These are phyloP conservation scores for Dictyostelium purpureum DNA, from an alignment of 78 protist species.

Conservation along the genomic window DNA sequence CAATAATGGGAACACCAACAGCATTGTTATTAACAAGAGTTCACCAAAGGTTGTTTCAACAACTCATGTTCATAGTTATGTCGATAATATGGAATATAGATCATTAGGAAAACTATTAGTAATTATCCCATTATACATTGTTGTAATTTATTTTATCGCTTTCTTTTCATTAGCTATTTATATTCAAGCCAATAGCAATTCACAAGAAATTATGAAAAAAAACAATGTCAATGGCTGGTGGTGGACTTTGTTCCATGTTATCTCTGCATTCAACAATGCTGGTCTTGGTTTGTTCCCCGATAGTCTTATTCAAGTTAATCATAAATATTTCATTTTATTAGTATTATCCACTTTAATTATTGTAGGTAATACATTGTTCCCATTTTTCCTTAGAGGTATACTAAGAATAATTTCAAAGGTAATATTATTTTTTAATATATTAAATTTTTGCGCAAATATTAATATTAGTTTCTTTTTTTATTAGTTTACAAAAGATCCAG, in stretches of 20 bases:
- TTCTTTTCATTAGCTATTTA: conserved; percentile 7
- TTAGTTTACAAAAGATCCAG: conserved; percentile 62
- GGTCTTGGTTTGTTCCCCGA: conserved; percentile 47
- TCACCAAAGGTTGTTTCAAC: not conserved
- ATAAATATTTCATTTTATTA: not conserved
- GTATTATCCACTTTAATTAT: conserved; percentile 18
- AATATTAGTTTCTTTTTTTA: not conserved
- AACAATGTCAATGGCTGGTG: conserved; percentile 31
- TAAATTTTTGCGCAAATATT: not conserved
- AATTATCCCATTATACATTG: conserved; percentile 27
- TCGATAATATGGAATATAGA: conserved; percentile 52
- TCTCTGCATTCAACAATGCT: conserved; percentile 75
- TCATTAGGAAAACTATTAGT: conserved; percentile 66
- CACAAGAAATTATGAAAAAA: not conserved
- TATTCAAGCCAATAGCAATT: not conserved
- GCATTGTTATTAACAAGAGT: not conserved
- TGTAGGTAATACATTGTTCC: conserved; percentile 63
- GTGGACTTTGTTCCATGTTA: conserved; percentile 39
- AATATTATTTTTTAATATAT: not conserved
- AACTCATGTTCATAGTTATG: not conserved
- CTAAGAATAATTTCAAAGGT: conserved; percentile 1
- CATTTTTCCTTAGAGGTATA: conserved; percentile 35
- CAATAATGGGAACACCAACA: conserved; percentile 1
- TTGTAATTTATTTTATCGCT: not conserved
- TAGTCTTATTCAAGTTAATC: conserved; percentile 43